phyloP scores from a whole-genome alignment of 805 yeast species.

The Danielia oregonensis region DNA sequence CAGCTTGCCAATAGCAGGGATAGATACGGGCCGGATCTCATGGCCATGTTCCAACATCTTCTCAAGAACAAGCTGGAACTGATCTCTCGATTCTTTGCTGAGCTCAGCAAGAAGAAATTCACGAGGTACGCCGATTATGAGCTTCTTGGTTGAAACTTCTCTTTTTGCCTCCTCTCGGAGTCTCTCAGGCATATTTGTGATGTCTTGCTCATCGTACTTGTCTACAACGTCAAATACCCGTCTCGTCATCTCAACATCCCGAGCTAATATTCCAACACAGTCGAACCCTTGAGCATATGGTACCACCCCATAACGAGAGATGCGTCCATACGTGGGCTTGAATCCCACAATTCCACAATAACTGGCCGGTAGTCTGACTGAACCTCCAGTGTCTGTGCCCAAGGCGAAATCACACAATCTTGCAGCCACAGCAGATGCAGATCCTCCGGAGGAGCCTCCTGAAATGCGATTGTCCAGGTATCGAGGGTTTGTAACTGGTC shows the following conservation, averaged over 20 bases:
- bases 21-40: constrained; percentile 57
- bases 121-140: constrained; percentile 67
- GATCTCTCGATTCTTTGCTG: constrained; percentile 40
- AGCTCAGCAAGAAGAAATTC: constrained; percentile 63
- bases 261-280: constrained; percentile 82
- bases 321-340: constrained; percentile 90
- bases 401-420: constrained; percentile 67
- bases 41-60: constrained; percentile 46
- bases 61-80: constrained; percentile 46
- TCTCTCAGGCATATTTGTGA: constrained; percentile 53
- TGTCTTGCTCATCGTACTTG: constrained; percentile 67
- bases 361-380: constrained; percentile 88
- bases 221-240: constrained; percentile 57
- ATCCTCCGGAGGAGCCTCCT: constrained; percentile 97
- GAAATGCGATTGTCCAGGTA: constrained; percentile 27
- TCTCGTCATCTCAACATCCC: constrained; percentile 39
- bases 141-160: constrained; percentile 9
- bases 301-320: constrained; percentile 88
- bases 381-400: constrained; percentile 98
- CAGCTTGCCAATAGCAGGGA: constrained; percentile 64
- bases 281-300: constrained; percentile 93
- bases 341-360: constrained; percentile 82
- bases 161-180: constrained; percentile 24
- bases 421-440: constrained; percentile 87
- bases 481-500: constrained; percentile 54